A percentile compares a stretch with the other conserved stretches of the same genome.
Conservation (phyloP, 192 early-diverging fungal species). For the Coemansia sp. region DNA sequence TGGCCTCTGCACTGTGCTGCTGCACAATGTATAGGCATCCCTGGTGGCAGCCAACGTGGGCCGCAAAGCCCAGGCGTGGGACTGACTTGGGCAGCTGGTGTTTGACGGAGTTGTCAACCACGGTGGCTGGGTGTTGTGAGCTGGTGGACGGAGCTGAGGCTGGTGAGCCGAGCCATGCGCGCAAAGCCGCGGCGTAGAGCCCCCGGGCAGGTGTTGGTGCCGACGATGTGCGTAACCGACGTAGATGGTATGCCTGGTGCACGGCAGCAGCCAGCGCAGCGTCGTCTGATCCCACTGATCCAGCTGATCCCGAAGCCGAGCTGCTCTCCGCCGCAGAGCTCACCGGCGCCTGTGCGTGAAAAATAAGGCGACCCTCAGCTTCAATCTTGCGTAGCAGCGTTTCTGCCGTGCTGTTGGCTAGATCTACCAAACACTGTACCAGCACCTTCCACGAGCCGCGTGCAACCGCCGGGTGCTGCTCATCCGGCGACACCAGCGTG, state of each 20-base stretch:
- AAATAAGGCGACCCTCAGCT: slow-evolving; percentile 30
- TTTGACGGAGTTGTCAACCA: slow-evolving; percentile 34
- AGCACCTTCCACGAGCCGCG: slow-evolving; percentile 35
- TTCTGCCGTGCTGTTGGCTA: slow-evolving; percentile 37
- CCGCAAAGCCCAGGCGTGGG: slow-evolving; percentile 21
- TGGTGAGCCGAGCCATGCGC: slow-evolving; percentile 19
- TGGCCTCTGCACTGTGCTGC: neutral
- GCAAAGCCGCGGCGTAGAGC: slow-evolving; percentile 15
- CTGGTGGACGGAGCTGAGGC: neutral
- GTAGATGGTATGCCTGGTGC: slow-evolving; percentile 30
- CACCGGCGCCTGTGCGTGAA: neutral
- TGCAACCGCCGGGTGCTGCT: neutral
- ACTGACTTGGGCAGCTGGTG: slow-evolving; percentile 21
- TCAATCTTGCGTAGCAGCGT: slow-evolving; percentile 31
- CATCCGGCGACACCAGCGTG: slow-evolving; percentile 16
- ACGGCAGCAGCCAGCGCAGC: slow-evolving; percentile 12
- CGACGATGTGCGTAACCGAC: slow-evolving; percentile 3
- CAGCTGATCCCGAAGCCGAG: neutral
- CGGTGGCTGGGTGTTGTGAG: neutral
- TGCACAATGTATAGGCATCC: slow-evolving; percentile 26
- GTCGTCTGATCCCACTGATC: neutral
- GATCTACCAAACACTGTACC: slow-evolving; percentile 33
- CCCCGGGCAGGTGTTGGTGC: neutral
- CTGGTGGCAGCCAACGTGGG: slow-evolving; percentile 13
- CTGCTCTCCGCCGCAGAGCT: neutral